Evolutionary conservation across 768 basidiomycete species (phyloP), one percentile per base, ranked within the genome.

Genomic region (Dioszegia hungarica): DNA sequence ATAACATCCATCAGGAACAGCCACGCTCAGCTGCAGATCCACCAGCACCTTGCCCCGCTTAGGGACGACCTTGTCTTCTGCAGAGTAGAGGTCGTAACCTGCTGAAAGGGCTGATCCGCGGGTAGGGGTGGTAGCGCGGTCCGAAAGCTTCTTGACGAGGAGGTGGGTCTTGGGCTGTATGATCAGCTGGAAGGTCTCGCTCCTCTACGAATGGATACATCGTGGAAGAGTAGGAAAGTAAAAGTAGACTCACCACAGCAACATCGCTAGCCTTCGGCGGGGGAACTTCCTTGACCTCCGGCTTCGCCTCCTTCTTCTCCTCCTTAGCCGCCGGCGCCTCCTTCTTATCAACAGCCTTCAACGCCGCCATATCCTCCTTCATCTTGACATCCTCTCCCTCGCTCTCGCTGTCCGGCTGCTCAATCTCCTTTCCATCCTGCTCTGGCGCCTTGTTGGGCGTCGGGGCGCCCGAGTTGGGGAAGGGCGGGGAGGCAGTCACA

Each of bases 71-170:
- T 89, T 91, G 55, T 80, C 80, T 74, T 94, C 92, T 0, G 93
- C 91, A 73, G 70, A 87, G 78, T 91, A 93, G 34, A 99, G 80
- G 76, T 99, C 95, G 71, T 98, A 95, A 5, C 95, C 95, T 0
- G 95, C 95, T 1, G 94, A 83, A 46, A 91, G 79, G 1, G 84
- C 77, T 2, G 88, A 90, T 0, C 95, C 94, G 47, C 90, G 83
- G 10, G 88, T 91, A 2, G 95, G 95, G 20, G 90, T 72, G 60
- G 75, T 86, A 24, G 89, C 95, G 68, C 85, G 88, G 17, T 84
- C 83, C 2, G 89, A 90, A 34, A 88, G 84, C 31, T 85, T 83
- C 72, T 95, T 95, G 72, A 99, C 83, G 52, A 90, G 83, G 19
- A 97, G 62, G 5, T 60, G 59, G 31, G 62, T 59, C 20, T 57